phyloP scores from a whole-genome alignment of 2,329 filamentous ascomycete species.

The Microdochium nivale region DNA sequence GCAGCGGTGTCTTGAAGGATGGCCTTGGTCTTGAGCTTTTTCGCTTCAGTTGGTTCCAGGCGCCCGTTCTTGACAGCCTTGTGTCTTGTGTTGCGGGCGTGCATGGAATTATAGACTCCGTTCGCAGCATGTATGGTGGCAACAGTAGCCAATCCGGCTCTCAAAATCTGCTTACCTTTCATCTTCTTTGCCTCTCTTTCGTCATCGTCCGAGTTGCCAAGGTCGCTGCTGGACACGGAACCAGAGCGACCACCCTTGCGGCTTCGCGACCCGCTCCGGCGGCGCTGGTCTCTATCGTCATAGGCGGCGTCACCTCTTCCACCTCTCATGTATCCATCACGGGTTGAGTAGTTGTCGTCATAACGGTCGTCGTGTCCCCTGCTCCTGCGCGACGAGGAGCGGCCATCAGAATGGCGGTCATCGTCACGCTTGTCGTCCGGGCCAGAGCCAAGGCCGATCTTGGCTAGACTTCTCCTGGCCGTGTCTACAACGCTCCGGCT shows the following conservation, averaged over 20 bases:
- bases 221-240: slow-evolving; percentile 43
- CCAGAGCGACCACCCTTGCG: slow-evolving; percentile 29
- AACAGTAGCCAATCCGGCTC: slow-evolving; percentile 46
- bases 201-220: slow-evolving; percentile 51
- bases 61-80: slow-evolving; percentile 45
- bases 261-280: slow-evolving; percentile 29
- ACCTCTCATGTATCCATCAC: slow-evolving; percentile 23
- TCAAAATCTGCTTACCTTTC: slow-evolving; percentile 54
- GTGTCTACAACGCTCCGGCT: slow-evolving; percentile 59
- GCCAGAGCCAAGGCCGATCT: slow-evolving; percentile 48
- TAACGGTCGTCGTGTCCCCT: slow-evolving; percentile 26
- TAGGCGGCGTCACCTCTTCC: slow-evolving; percentile 27
- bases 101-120: slow-evolving; percentile 49
- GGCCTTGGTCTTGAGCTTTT: slow-evolving; percentile 48
- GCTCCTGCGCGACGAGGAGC: slow-evolving; percentile 24
- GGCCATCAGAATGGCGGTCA: slow-evolving; percentile 29
- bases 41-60: slow-evolving; percentile 41
- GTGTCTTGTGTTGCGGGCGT: slow-evolving; percentile 43
- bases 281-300: slow-evolving; percentile 34
- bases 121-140: slow-evolving; percentile 53
- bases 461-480: slow-evolving; percentile 52
- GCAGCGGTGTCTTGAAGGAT: slow-evolving; percentile 50
- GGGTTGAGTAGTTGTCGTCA: slow-evolving; percentile 18
- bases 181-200: slow-evolving; percentile 45
- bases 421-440: slow-evolving; percentile 35